Base-by-base conservation (phyloP, 2,329 filamentous ascomycete genomes). In the Davidsoniella eucalypti region DNA sequence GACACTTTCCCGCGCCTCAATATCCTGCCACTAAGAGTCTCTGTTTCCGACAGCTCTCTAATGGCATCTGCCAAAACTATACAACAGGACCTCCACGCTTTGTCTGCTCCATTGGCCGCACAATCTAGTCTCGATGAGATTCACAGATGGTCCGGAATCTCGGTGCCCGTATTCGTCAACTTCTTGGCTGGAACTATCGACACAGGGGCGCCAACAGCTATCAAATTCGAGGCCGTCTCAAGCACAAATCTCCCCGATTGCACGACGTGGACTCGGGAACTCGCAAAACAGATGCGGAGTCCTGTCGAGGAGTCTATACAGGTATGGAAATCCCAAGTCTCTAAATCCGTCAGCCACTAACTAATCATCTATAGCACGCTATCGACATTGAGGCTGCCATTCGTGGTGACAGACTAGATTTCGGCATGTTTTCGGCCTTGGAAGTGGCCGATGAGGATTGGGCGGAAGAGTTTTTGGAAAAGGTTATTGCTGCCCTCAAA, bases 1-100 rank as follows among this genome's bases (percentile, higher is more conserved):
- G 55, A 57, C 0, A 65, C 72, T 0, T 80, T 77, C 29, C 87
- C 88, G 0, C 92, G 85, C 0, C 69, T 95, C 17, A 88, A 84
- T 56, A 69, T 95, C 3, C 71, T 94, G 1, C 87, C 87, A 0
- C 64, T 95, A 0, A 70, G 71, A 9, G 72, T 92, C 1, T 59
- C 56, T 5, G 25, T 61, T 5, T 17, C 29, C 14, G 18, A 38
- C 3, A 12, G 33, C 5, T n/a, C 14, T 38, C 10, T 47, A 7
- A 38, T 44, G 33, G 17, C 21, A 7, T 17, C 26, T 8, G 40
- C 36, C 10, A 36, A 21, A n/a, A 25, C 40, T 18, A 44, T 52
- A 17, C 50, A 52, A 44, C 5, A 18, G 5, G 10, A 40, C 18
- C 44, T 52, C 5, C 50, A 52, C 23, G 40, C 16, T 9, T 26